Evolutionary conservation across 345 rosid genomes (phyloP), one percentile per base, ranked within the genome.

Genomic region (Jatropha curcas): DNA sequence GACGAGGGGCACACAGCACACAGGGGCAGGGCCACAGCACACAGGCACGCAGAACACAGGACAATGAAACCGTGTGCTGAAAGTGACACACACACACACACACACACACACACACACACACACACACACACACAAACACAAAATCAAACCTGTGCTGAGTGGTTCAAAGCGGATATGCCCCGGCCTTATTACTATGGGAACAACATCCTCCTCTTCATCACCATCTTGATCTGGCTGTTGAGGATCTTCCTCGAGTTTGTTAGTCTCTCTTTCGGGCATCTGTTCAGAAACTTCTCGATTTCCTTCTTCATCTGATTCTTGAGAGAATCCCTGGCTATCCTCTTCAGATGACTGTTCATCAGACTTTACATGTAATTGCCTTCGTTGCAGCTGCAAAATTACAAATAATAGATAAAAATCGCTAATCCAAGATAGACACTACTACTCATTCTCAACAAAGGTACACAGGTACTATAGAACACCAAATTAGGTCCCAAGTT

Each of bases 111-210:
- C n/a, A n/a, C n/a, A n/a, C n/a, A n/a, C n/a, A n/a, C n/a, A n/a
- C n/a, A 68, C 30, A 60, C 39, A 48, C 24, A 60, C 14, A 65
- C 37, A 37, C 4, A 27, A 7, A 67, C 20, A 55, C 34, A 68
- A 20, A 39, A 60, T 31, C 65, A 71, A 64, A 86, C 96, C 96
- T 87, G 84, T 74, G 63, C 84, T 82, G 8, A 85, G 77, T 30
- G 91, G 86, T 71, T 85, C 83, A 84, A 93, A 96, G 71, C 97
- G 93, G 80, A 96, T 91, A 80, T 96, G 97, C 74, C 98, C 98
- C 30, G 99, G 97, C 85, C 88, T 87, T 73, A 93, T 85, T 68
- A 86, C 91, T 69, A 91, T 67, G 19, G 95, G 97, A 83, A 91
- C 85, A 64, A 86, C 68, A 4, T 77, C 88, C 76, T 84, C 91